Percentiles rank a stretch among this genome's conserved stretches.
phyloP scores from a whole-genome alignment of 495 filamentous ascomycete species.

The Aspergillus olivimuriae region DNA sequence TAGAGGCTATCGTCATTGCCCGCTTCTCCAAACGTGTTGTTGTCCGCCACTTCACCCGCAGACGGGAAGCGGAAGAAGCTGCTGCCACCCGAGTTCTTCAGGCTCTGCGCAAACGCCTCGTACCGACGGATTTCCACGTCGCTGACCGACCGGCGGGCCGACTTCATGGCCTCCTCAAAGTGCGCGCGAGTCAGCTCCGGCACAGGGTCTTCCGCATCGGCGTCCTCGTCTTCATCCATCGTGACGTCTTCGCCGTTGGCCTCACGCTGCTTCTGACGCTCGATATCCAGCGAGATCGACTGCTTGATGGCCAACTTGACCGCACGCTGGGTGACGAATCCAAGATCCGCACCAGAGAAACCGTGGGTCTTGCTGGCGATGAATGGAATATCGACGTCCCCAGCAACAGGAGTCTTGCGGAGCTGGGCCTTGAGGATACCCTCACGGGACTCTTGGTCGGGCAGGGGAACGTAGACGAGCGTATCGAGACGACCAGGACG shows the following conservation, averaged over 20 bases:
- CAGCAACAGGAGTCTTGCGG: slow-evolving; percentile 90
- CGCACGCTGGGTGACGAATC: slow-evolving; percentile 96
- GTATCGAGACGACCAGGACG: slow-evolving; percentile 98
- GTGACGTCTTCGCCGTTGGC: slow-evolving; percentile 73
- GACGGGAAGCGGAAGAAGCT: slow-evolving; percentile 96
- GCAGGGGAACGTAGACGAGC: slow-evolving; percentile 94
- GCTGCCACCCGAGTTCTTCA: slow-evolving; percentile 95
- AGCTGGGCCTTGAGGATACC: slow-evolving; percentile 93
- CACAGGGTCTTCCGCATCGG: slow-evolving; percentile 87
- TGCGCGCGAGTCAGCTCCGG: slow-evolving; percentile 91
- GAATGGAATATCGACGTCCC: slow-evolving; percentile 80
- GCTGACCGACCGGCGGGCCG: slow-evolving; percentile 84
- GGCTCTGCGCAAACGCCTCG: slow-evolving; percentile 95
- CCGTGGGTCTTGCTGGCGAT: slow-evolving; percentile 97
- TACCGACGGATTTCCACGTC: slow-evolving; percentile 97
- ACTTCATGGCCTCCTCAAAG: slow-evolving; percentile 97
- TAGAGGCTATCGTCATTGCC: slow-evolving; percentile 89
- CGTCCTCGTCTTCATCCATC: slow-evolving; percentile 68
- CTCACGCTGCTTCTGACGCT: slow-evolving; percentile 81
- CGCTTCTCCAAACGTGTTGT: slow-evolving; percentile 69
- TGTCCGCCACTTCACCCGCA: slow-evolving; percentile 53
- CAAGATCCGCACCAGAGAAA: slow-evolving; percentile 99
- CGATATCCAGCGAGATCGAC: slow-evolving; percentile 82
- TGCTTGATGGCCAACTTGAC: slow-evolving; percentile 99
- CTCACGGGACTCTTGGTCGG: slow-evolving; percentile 80